These are phyloP conservation scores for Fusarium agapanthi DNA, from an alignment of 2,329 filamentous ascomycete genomes.

Conservation along the genomic window DNA sequence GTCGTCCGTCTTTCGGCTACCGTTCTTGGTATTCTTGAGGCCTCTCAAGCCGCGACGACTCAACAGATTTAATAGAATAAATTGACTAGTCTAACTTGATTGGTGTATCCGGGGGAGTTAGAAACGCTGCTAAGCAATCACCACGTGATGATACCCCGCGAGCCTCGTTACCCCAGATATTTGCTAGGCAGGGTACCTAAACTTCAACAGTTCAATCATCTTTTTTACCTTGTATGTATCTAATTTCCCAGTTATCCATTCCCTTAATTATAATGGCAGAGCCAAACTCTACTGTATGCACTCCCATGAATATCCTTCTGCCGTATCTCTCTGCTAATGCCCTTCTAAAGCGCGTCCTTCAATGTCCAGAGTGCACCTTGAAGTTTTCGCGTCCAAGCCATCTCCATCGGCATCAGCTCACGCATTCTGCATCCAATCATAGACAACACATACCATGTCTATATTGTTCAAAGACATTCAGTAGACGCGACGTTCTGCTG, in stretches of 20 bases:
- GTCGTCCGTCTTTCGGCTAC: accelerated
- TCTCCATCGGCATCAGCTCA: background rate
- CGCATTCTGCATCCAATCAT: background rate
- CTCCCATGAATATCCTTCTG: accelerated
- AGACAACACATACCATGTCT: background rate
- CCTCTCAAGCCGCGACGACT: background rate
- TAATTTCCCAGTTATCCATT: accelerated
- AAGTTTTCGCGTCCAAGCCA: slow-evolving; percentile 1
- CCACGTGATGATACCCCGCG: background rate
- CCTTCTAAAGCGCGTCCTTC: background rate
- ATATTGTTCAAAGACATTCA: background rate
- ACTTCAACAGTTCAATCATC: background rate
- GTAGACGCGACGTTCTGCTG: background rate
- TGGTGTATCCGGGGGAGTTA: background rate
- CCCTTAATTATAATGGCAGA: background rate
- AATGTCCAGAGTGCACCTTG: background rate
- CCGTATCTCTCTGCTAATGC: background rate
- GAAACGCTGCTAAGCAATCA: background rate
- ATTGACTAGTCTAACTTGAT: background rate
- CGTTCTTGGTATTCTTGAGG: accelerated
- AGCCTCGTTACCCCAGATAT: background rate
- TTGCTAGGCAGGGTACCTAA: background rate
- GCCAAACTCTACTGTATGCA: background rate
- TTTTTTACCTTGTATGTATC: too few relatives aligned
- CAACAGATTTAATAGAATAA: too few relatives aligned